These are phyloP conservation scores for Ambrosia hybrid DNA, from an alignment of 140 eudicot species.

Conservation along the genomic window DNA sequence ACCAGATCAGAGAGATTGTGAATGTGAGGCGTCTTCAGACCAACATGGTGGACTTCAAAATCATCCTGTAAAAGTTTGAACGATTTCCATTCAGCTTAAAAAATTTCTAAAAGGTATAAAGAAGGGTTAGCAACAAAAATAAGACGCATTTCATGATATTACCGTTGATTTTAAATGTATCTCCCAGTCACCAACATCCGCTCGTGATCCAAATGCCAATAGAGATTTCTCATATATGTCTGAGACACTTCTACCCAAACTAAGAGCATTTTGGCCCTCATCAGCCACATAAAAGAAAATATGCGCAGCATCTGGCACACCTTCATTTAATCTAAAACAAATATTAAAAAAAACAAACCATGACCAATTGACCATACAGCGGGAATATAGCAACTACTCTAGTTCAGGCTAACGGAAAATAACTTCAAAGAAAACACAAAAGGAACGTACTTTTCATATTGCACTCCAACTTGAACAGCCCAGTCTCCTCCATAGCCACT, in stretches of 20 bases:
- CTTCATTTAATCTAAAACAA: conserved; percentile 37
- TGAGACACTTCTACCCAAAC: conserved; percentile 54
- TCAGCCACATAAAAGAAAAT: conserved; percentile 94
- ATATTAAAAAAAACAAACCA: conserved; percentile 2
- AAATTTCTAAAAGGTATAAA: conserved; percentile 5
- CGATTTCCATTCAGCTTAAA: not conserved
- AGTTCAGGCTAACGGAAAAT: not conserved
- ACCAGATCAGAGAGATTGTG: conserved; percentile 90
- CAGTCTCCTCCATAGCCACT: conserved; percentile 99
- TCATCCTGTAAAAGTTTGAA: conserved; percentile 58
- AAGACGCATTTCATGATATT: conserved; percentile 25
- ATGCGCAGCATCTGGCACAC: conserved; percentile 49
- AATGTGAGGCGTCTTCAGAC: conserved; percentile 77
- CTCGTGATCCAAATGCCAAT: conserved; percentile 75
- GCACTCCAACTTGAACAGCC: conserved; percentile 77
- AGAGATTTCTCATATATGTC: conserved; percentile 50
- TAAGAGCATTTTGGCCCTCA: conserved; percentile 68
- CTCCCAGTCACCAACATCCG: conserved; percentile 86
- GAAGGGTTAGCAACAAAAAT: not conserved
- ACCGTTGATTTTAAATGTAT: conserved; percentile 80
- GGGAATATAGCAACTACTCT: not conserved
- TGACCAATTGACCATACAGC: not conserved
- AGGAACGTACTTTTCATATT: conserved; percentile 54
- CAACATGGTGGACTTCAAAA: conserved; percentile 80
- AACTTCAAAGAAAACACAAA: conserved; percentile 2